Evolutionary conservation across 2,329 filamentous ascomycete genomes (phyloP).

Genomic region (Pseudocercospora ulei): DNA sequence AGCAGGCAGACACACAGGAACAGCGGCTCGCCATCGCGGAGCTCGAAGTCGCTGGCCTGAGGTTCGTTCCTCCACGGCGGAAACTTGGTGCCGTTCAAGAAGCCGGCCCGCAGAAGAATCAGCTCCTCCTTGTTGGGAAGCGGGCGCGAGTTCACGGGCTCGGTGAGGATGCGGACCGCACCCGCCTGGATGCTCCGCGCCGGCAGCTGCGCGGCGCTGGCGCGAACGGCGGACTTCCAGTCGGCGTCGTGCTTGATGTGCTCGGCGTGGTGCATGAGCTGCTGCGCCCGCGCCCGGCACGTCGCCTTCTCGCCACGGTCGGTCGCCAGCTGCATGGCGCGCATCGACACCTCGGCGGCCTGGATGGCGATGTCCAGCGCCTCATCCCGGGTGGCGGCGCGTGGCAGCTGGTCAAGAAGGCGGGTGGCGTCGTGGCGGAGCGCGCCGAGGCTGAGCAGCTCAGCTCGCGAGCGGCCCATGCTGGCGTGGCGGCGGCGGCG

Average conservation of each 20-base stretch:
- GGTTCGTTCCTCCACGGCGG: slow-evolving; percentile 70
- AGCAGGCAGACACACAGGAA: slow-evolving; percentile 51
- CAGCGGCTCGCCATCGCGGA: slow-evolving; percentile 41
- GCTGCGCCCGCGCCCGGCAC: slow-evolving; percentile 58
- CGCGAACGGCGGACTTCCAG: slow-evolving; percentile 23
- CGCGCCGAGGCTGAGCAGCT: slow-evolving; percentile 15
- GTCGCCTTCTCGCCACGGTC: slow-evolving; percentile 54
- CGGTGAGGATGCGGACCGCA: slow-evolving; percentile 35
- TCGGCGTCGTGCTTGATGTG: slow-evolving; percentile 52
- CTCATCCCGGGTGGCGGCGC: slow-evolving; percentile 38
- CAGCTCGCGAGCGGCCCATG: slow-evolving; percentile 4
- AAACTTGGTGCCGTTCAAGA: slow-evolving; percentile 72
- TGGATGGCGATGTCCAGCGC: slow-evolving; percentile 66
- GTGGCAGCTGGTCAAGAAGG: slow-evolving; percentile 20
- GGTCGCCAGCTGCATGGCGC: slow-evolving; percentile 55
- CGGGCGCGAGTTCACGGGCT: slow-evolving; percentile 52
- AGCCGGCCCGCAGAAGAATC: slow-evolving; percentile 65
- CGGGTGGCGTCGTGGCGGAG: slow-evolving; percentile 23
- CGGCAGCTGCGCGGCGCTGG: background rate
- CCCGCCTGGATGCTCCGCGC: slow-evolving; percentile 8
- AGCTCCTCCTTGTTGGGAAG: slow-evolving; percentile 63
- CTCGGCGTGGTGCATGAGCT: slow-evolving; percentile 63
- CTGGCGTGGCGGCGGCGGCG: too few species aligned
- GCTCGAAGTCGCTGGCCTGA: slow-evolving; percentile 51
- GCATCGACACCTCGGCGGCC: slow-evolving; percentile 73